These are phyloP conservation scores for Chalara sp. DNA, from an alignment of 2,329 filamentous ascomycete species.

Conservation along the genomic window DNA sequence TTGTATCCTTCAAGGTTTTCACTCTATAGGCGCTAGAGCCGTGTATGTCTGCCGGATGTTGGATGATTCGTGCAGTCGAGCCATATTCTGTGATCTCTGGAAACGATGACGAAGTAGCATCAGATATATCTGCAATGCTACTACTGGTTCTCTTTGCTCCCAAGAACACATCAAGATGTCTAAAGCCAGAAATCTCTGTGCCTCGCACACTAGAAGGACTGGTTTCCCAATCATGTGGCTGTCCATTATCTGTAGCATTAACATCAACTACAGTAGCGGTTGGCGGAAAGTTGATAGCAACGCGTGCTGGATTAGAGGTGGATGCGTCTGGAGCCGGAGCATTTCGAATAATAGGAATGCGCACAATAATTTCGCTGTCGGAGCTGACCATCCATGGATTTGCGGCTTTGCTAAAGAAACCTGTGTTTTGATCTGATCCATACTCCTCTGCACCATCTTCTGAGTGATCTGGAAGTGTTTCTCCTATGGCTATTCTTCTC, in stretches of 20 bases:
- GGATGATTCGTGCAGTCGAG: slow-evolving; percentile 21
- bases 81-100: slow-evolving; percentile 15
- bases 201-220: too few relatives aligned
- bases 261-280: slow-evolving; percentile 10
- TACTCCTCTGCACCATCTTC: not conserved
- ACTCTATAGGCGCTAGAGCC: slow-evolving; percentile 21
- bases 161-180: too few relatives aligned
- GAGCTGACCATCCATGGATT: not conserved
- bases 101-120: slow-evolving; percentile 7
- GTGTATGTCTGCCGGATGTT: slow-evolving; percentile 21
- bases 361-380: not conserved
- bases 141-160: slow-evolving; percentile 16
- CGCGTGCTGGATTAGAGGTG: too few relatives aligned
- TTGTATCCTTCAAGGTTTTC: slow-evolving; percentile 20
- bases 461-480: not conserved
- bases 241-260: too few relatives aligned
- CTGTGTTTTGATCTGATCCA: not conserved
- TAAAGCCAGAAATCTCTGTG: too few relatives aligned
- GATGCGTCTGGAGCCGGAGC: not conserved
- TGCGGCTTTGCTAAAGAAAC: not conserved
- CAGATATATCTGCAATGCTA: slow-evolving; percentile 25
- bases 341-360: not conserved
- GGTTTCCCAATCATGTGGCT: too few relatives aligned
- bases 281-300: slow-evolving; percentile 1
- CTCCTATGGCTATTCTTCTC: not conserved